phyloP scores from a whole-genome alignment of 164 flowering plant species.

The Brasenia schreberi region DNA sequence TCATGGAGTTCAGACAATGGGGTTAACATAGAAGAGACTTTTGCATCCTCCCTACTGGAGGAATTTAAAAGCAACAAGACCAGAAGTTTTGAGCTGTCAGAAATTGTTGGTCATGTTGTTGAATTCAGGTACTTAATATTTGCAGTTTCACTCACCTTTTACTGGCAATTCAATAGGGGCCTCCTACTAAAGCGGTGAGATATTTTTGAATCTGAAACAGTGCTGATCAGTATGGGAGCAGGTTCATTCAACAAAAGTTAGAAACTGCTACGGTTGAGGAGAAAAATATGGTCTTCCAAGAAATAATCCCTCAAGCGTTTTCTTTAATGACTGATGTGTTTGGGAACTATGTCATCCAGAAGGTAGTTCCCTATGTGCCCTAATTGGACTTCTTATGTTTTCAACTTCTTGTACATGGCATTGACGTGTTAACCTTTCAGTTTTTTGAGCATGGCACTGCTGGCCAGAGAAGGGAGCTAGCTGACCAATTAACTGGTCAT shows the following conservation, averaged over 20 bases:
- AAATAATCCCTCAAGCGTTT: constrained; percentile 86
- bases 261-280: constrained; percentile 85
- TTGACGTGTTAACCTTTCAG: constrained; percentile 19
- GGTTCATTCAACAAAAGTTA: constrained; percentile 96
- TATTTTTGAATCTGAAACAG: constrained; percentile 26
- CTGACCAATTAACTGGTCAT: constrained; percentile 56
- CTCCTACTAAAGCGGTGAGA: constrained; percentile 1
- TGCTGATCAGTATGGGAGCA: constrained; percentile 96
- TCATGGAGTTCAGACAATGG: constrained; percentile 54
- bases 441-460: constrained; percentile 82
- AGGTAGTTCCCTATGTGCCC: constrained; percentile 32
- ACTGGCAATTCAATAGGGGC: not conserved
- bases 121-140: constrained; percentile 59
- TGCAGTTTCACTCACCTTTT: not conserved
- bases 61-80: constrained; percentile 88
- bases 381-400: not conserved
- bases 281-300: constrained; percentile 76
- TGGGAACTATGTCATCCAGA: constrained; percentile 97
- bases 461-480: constrained; percentile 63
- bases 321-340: constrained; percentile 95
- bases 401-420: not conserved
- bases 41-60: constrained; percentile 66
- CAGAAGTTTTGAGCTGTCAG: constrained; percentile 77
- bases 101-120: constrained; percentile 83
- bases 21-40: constrained; percentile 38